Evolutionary conservation across 306 rosid species (phyloP), one percentile per base, ranked within the genome.

Genomic region (Calophaca sinica): DNA sequence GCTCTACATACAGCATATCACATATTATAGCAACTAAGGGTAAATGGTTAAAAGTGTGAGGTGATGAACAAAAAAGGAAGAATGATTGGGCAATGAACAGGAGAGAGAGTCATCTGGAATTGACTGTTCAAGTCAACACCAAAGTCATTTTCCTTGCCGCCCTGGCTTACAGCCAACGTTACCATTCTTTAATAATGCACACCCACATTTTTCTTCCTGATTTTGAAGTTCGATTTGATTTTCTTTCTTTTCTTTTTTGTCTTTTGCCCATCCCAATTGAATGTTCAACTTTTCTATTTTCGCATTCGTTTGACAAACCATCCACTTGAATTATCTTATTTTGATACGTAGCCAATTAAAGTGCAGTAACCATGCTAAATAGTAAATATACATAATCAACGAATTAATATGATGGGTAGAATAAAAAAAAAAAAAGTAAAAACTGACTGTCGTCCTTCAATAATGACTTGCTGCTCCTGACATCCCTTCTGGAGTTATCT

Each of bases 81-180:
- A 78, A 80, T 66, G 79, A 72, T 78, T 65, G 68, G 52, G 78
- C 78, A 77, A 79, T 77, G 83, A 81, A 89, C 66, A 73, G 75
- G 62, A 14, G 26, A 64, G 70, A 68, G n/a, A 78, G 74, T 70
- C 51, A 35, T 76, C 14, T 50, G 84, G 82, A 77, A 80, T 77
- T 74, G 88, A 85, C 76, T 80, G 84, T 84, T 83, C n/a, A 79
- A 75, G 89, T 85, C 88, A 85, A 81, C 83, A 85, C 59, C 78
- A 55, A 83, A 79, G 89, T 85, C 87, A 45, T 73, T 82, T 70
- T 86, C 83, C 53, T 53, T 75, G 84, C 82, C 85, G 55, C 65
- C 62, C 72, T 70, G 54, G 5, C 80, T 79, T 79, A 31, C 32
- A 48, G 62, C 45, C 77, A 78, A 87, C 66, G 74, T 73, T 80